Evolutionary conservation across 1,284 basidiomycete genomes (phyloP).

Genomic region (Xanthoconium separans): DNA sequence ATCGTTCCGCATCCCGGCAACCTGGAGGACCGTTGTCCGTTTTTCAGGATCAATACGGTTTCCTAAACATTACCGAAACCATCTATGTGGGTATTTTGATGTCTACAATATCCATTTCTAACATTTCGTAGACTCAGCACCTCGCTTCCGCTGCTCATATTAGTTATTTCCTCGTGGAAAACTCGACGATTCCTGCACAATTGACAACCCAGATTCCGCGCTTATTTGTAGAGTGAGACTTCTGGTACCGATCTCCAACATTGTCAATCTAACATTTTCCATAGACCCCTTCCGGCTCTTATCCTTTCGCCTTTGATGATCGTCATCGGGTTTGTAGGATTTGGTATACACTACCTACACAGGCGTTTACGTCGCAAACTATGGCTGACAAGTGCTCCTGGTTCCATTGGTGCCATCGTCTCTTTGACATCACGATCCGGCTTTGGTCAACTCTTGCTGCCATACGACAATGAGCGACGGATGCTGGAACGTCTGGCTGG

Average conservation of each 20-base stretch:
- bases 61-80: conserved; percentile 46
- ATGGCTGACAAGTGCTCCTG: conserved; percentile 55
- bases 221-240: conserved; percentile 56
- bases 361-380: conserved; percentile 46
- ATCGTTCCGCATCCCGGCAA: conserved; percentile 43
- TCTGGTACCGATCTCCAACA: neutral
- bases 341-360: conserved; percentile 48
- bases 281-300: conserved; percentile 50
- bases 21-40: conserved; percentile 39
- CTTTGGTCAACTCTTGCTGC: conserved; percentile 59
- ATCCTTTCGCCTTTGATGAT: conserved; percentile 48
- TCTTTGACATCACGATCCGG: conserved; percentile 60
- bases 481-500: conserved; percentile 50
- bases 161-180: conserved; percentile 50
- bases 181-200: conserved; percentile 36
- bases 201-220: conserved; percentile 44
- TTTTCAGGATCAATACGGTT: conserved; percentile 49
- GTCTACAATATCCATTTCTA: neutral
- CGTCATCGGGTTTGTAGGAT: conserved; percentile 43
- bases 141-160: conserved; percentile 53
- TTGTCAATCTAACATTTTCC: conserved; percentile 10
- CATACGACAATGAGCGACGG: conserved; percentile 49
- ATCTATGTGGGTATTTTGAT: conserved; percentile 49
- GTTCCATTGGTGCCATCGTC: conserved; percentile 55
- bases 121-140: conserved; percentile 46